Evolutionary conservation across 208 protist genomes (phyloP), one percentile per base, ranked within the genome.

Genomic region (Sergeia podlipaevii): DNA sequence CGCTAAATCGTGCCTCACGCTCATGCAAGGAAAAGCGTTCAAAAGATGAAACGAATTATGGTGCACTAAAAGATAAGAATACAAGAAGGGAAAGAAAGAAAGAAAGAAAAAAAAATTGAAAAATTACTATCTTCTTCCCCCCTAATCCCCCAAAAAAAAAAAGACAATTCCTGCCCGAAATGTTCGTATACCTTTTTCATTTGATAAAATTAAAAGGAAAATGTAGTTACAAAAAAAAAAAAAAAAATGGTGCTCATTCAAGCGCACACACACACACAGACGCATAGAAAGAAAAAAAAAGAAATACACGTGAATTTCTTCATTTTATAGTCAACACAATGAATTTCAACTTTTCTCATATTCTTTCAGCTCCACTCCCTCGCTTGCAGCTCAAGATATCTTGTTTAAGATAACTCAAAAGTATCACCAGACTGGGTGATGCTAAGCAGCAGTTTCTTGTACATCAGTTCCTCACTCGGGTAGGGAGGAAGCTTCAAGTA

Each of bases 401-500:
- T n/a, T 23, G 28, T n/a, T 66, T 72, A 93, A 10, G 89, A 95
- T 3, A 93, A 72, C 58, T 95, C 81, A 61, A 95, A 95, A 21
- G 72, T 71, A 7, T 87, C 80, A n/a, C 85, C 85, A 3, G 65
- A 64, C 27, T 93, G 74, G 13, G 65, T 86, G 47, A 95, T 95
- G 59, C 77, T 81, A 15, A 91, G 45, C n/a, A 74, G 27, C 50
- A 96, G 66, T 56, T 96, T 96, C 42, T 61, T 74, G 58, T 88
- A 80, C 59, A 96, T 85, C 21, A 94, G 45, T 1, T 94, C 86
- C 57, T 89, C 81, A 1, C 52, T 85, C 0, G 86, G 84, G 57
- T 96, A 96, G 8, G 86, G 86, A 0, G 90, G 90, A 7, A 96
- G 62, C 49, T 96, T 96, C 24, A 96, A 60, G 60, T 96, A 96